Conservation (phyloP, 768 basidiomycete genomes). For the Coprinellus aureogranulatus region DNA sequence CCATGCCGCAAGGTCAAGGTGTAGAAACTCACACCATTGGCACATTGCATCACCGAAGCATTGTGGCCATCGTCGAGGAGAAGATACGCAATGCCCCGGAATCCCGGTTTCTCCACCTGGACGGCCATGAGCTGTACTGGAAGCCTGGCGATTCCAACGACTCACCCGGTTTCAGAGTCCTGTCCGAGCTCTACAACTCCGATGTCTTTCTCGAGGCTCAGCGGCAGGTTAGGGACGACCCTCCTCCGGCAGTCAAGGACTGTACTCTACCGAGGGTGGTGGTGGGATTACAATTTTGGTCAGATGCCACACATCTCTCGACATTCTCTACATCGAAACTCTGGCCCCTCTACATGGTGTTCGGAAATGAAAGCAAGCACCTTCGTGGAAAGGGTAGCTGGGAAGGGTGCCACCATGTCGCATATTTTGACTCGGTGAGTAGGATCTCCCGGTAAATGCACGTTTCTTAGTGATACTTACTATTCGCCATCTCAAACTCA, state of each 20-base stretch:
- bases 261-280: conserved; percentile 18
- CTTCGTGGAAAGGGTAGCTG: no score
- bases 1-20: not conserved
- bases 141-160: not conserved
- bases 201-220: conserved; percentile 19
- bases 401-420: no score
- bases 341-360: no score
- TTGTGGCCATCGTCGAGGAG: not conserved
- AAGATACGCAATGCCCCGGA: conserved; percentile 1
- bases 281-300: conserved; percentile 15
- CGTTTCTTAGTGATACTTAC: no score
- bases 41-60: not conserved
- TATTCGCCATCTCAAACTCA: no score
- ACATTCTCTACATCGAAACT: no score
- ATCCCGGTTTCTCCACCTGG: conserved; percentile 11
- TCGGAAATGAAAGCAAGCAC: no score
- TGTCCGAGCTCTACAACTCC: conserved; percentile 17
- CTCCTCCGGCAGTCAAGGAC: conserved; percentile 4
- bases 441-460: no score
- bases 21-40: not conserved
- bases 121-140: conserved; percentile 12
- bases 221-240: not conserved
- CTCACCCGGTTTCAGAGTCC: conserved; percentile 10
- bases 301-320: no score
- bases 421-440: no score